Percentiles rank a stretch among this genome's conserved stretches.
Conservation (phyloP, 2,329 filamentous ascomycete genomes). For the Hypoxylon sp. region DNA sequence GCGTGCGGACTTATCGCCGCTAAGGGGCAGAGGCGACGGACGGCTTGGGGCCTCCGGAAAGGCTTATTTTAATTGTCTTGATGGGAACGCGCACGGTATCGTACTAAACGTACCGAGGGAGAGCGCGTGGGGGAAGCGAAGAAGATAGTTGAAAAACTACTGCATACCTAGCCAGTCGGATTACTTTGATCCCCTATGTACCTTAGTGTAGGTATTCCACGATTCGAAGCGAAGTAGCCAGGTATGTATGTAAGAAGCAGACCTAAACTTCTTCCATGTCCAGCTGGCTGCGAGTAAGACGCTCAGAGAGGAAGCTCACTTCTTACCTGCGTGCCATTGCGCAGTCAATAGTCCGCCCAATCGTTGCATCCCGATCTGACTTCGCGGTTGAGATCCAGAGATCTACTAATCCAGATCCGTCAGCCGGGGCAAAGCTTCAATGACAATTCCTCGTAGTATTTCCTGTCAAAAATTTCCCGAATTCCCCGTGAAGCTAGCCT, state of each 20-base stretch:
- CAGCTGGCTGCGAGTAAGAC: constrained; percentile 16
- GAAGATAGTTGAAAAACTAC: not conserved
- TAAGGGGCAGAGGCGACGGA: constrained; percentile 27
- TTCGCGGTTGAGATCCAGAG: constrained; percentile 38
- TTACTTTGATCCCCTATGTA: constrained; percentile 18
- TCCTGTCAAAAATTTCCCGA: constrained; percentile 23
- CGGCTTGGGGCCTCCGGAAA: constrained; percentile 32
- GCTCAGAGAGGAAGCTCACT: constrained; percentile 9
- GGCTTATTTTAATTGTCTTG: constrained; percentile 32
- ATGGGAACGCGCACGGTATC: constrained; percentile 1
- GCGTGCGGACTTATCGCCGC: constrained; percentile 21
- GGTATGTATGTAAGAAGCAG: constrained; percentile 25
- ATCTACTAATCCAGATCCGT: constrained; percentile 45
- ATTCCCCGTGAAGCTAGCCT: constrained; percentile 22
- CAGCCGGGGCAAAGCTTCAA: constrained; percentile 35
- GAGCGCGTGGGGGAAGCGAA: constrained; percentile 20
- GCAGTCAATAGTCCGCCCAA: constrained; percentile 24
- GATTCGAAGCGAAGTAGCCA: constrained; percentile 27
- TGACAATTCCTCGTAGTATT: constrained; percentile 24
- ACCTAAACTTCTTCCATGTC: constrained; percentile 8
- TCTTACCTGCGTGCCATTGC: constrained; percentile 25
- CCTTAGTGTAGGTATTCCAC: constrained; percentile 1
- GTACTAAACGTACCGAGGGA: not conserved
- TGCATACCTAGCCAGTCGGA: constrained; percentile 27
- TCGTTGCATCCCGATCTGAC: constrained; percentile 40